These are phyloP conservation scores for Cyclocybe cylindracea DNA, from an alignment of 768 basidiomycete species.

Conservation along the genomic window DNA sequence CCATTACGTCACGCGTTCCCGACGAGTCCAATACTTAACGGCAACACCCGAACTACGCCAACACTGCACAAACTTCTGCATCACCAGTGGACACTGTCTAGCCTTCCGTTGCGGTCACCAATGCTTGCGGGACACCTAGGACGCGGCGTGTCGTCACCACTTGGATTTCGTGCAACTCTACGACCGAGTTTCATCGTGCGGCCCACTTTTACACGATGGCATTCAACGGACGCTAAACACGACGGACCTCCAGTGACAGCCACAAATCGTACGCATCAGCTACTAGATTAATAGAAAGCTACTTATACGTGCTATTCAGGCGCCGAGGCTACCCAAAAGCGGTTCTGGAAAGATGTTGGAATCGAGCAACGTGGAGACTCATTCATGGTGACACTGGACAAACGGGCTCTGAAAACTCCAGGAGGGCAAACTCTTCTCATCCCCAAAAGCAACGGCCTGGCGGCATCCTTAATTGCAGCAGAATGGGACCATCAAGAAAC, in stretches of 20 bases:
- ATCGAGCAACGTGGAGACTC: conserved; percentile 58
- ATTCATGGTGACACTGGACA: conserved; percentile 75
- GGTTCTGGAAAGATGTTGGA: conserved; percentile 95
- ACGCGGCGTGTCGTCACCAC: conserved; percentile 9
- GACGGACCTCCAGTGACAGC: conserved; percentile 55
- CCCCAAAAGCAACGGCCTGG: conserved; percentile 66
- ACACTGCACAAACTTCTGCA: too few relatives aligned
- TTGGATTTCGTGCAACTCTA: not conserved
- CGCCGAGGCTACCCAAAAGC: conserved; percentile 81
- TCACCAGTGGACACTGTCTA: too few relatives aligned
- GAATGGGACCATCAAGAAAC: conserved; percentile 97
- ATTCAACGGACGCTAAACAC: conserved; percentile 22
- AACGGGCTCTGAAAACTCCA: conserved; percentile 85
- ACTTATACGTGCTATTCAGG: conserved; percentile 42
- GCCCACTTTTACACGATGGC: conserved; percentile 17
- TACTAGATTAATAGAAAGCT: conserved; percentile 1
- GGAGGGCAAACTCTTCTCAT: conserved; percentile 74
- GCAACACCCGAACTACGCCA: too few relatives aligned
- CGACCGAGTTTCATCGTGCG: not conserved
- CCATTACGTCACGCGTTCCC: too few relatives aligned
- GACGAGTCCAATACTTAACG: too few relatives aligned
- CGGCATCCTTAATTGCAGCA: conserved; percentile 84
- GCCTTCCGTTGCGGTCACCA: too few relatives aligned
- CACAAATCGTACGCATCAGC: conserved; percentile 57
- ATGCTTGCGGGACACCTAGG: conserved; percentile 11